Evolutionary conservation across 352 stramenopile genomes (phyloP).

Genomic region (Globisporangium canariense): DNA sequence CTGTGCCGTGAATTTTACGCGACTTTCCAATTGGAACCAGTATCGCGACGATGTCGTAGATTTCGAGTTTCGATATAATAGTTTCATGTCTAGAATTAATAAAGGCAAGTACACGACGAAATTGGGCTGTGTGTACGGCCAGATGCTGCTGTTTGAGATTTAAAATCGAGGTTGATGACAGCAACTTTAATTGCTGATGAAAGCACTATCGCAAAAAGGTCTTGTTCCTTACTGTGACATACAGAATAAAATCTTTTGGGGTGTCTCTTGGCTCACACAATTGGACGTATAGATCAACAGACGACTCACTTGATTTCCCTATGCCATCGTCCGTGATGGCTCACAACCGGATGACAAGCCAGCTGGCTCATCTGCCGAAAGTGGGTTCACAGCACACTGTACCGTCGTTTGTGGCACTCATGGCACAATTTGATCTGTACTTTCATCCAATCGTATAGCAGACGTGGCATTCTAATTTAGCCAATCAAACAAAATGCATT

Average conservation of each 20-base stretch:
- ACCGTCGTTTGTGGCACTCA: background rate
- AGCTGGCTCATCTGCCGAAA: conserved; percentile 11
- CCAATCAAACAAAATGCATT: too few species aligned
- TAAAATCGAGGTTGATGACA: too few species aligned
- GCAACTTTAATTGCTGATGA: background rate
- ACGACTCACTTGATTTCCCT: too few species aligned
- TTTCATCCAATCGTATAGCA: background rate
- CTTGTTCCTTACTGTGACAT: background rate
- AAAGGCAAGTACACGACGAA: too few species aligned
- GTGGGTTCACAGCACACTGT: conserved; percentile 14
- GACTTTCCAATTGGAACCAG: conserved; percentile 14
- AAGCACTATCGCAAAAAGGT: background rate
- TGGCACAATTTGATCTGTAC: background rate
- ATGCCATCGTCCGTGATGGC: background rate
- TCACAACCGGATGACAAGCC: conserved; percentile 5
- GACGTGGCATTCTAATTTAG: too few species aligned
- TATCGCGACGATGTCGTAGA: background rate
- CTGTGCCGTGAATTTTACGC: conserved; percentile 14
- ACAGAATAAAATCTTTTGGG: conserved; percentile 9
- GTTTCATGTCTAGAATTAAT: background rate
- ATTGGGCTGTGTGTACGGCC: too few species aligned
- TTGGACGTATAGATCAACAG: too few species aligned
- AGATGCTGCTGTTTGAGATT: too few species aligned
- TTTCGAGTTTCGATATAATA: background rate
- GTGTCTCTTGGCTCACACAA: conserved; percentile 1